A percentile compares a stretch with the other conserved stretches of the same genome.
These are phyloP conservation scores for Globisporangium alternatum DNA, from an alignment of 352 stramenopile genomes.

Conservation along the genomic window DNA sequence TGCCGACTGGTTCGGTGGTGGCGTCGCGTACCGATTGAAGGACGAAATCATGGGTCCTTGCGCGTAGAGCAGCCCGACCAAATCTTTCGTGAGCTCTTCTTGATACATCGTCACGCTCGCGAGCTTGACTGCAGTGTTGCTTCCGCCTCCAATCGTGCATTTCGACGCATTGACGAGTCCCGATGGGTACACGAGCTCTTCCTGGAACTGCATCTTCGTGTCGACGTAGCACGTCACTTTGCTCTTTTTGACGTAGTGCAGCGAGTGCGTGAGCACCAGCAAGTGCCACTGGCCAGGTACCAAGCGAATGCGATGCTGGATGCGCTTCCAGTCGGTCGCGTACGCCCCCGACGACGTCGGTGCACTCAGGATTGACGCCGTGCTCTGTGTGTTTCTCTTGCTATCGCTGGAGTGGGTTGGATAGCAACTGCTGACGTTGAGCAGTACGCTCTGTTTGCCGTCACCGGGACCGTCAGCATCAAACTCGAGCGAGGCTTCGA, in stretches of 20 bases:
- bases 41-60: slow-evolving; percentile 58
- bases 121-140: slow-evolving; percentile 35
- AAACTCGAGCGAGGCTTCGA: slow-evolving; percentile 67
- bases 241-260: slow-evolving; percentile 87
- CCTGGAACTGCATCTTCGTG: slow-evolving; percentile 51
- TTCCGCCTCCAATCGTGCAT: slow-evolving; percentile 59
- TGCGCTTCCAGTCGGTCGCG: slow-evolving; percentile 52
- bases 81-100: slow-evolving; percentile 53
- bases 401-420: slow-evolving; percentile 23
- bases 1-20: slow-evolving; percentile 16
- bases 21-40: slow-evolving; percentile 51
- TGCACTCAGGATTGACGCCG: slow-evolving; percentile 34
- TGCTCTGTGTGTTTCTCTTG: slow-evolving; percentile 16
- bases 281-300: slow-evolving; percentile 60
- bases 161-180: slow-evolving; percentile 73
- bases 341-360: slow-evolving; percentile 19
- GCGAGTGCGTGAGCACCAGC: slow-evolving; percentile 67
- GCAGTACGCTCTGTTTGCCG: slow-evolving; percentile 23
- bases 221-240: slow-evolving; percentile 77
- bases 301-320: slow-evolving; percentile 44
- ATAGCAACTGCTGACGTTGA: slow-evolving; percentile 59
- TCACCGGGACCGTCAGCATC: slow-evolving; percentile 25
- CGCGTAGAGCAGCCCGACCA: slow-evolving; percentile 56
- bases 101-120: slow-evolving; percentile 81
- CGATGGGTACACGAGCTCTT: slow-evolving; percentile 78